Conservation (phyloP, 495 filamentous ascomycete genomes). For the Rusavskia elegans region DNA sequence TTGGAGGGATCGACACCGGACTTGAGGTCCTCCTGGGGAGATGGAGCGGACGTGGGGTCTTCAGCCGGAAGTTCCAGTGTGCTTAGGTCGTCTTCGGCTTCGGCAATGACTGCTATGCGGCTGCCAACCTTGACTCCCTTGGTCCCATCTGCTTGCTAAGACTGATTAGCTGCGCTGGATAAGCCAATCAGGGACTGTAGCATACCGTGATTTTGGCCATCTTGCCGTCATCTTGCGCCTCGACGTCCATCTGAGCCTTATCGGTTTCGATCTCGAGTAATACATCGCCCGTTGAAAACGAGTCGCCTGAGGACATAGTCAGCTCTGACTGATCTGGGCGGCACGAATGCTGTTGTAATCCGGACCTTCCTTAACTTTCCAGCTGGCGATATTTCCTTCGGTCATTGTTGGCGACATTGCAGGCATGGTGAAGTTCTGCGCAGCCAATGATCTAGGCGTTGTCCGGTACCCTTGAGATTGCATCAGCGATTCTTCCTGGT, state of each 20-base stretch:
- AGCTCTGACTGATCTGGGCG: background rate
- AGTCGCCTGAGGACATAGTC: conserved; percentile 26
- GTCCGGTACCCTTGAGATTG: conserved; percentile 40
- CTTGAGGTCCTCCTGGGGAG: conserved; percentile 17
- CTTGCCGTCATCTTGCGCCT: conserved; percentile 68
- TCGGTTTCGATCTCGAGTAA: conserved; percentile 78
- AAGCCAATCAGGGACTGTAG: background rate
- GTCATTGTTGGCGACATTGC: conserved; percentile 81
- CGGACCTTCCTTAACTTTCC: conserved; percentile 61
- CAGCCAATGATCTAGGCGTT: conserved; percentile 40
- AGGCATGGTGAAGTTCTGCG: conserved; percentile 71
- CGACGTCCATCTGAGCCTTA: conserved; percentile 83
- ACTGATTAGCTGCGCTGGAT: background rate
- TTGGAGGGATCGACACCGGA: conserved; percentile 10
- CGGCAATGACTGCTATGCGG: conserved; percentile 62
- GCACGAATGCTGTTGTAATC: background rate
- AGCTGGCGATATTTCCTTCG: conserved; percentile 62
- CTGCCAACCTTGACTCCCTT: conserved; percentile 57
- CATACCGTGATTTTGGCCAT: conserved; percentile 55
- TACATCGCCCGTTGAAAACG: conserved; percentile 62
- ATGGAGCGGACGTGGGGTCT: conserved; percentile 21
- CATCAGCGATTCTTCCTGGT: background rate
- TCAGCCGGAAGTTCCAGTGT: conserved; percentile 53
- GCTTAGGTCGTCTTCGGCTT: conserved; percentile 56
- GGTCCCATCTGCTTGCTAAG: conserved; percentile 43